Evolutionary conservation across 139 green algal species (phyloP), one percentile per base, ranked within the genome.

Genomic region (Closterium sp.): DNA sequence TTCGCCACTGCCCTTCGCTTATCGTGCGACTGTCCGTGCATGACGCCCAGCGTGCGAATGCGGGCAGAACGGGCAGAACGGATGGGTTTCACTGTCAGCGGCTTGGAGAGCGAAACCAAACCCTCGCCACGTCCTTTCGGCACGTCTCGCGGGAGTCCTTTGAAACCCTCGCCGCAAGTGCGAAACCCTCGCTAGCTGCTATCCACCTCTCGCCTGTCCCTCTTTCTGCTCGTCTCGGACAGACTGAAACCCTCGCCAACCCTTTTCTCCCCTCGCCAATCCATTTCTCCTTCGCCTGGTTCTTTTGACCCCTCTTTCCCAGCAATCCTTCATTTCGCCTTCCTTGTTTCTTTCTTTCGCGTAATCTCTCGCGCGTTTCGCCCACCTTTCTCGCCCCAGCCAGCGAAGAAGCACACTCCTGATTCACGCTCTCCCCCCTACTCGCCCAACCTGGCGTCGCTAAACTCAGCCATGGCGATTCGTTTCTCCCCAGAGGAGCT

Each of bases 401-500:
- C 62, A 79, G 62, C 62, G 62, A 79, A 79, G 62, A 79, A 79
- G 27, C 24, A 27, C 17, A 27, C 7, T 13, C 62, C 62, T 79
- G 62, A 13, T 79, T 79, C 11, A 27, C 13, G 19, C 62, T 79
- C 62, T 79, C 17, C 62, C 62, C 62, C 62, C 17, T 79, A 3
- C 62, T 79, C 62, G 62, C 62, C 62, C 62, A 79, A 13, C 62
- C 62, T 79, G 62, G 62, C 62, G 62, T 79, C 62, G 62, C 62
- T 79, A 79, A 79, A 79, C 62, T 79, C 62, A 27, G 62, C 62
- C 17, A 79, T 79, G 62, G 62, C 62, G 62, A 79, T 79, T 79
- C 62, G 62, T 79, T 79, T 79, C 62, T 79, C 62, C 62, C 62
- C 62, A 79, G 90, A 93, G 29, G 90, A 93, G 31, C 29, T 73